Evolutionary conservation across 2,329 filamentous ascomycete genomes (phyloP).

Genomic region (Myriosclerotinia duriaeana): DNA sequence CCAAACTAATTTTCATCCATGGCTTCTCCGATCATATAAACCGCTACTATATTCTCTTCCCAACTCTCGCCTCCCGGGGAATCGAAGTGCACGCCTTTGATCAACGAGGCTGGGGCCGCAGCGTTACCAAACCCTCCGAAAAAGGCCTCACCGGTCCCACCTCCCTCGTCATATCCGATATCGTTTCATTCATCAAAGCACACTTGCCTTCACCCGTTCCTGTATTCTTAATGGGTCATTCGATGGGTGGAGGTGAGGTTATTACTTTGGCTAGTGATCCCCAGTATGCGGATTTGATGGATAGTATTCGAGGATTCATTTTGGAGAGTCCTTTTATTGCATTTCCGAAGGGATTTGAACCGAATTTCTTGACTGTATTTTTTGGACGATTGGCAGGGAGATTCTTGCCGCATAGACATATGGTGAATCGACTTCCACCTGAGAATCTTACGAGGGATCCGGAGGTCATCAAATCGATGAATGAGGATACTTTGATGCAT

Average conservation of each 20-base stretch:
- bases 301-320: constrained; percentile 69
- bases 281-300: constrained; percentile 54
- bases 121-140: constrained; percentile 59
- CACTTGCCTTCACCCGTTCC: constrained; percentile 57
- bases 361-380: constrained; percentile 61
- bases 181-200: constrained; percentile 69
- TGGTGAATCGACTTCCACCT: constrained; percentile 59
- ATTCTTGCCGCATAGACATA: constrained; percentile 65
- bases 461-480: constrained; percentile 58
- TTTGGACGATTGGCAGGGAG: constrained; percentile 66
- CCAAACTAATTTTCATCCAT: constrained; percentile 79
- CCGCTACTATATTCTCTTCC: constrained; percentile 74
- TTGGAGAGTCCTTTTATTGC: constrained; percentile 77
- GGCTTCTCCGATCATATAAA: constrained; percentile 86
- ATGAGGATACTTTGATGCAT: constrained; percentile 71
- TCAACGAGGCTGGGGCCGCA: constrained; percentile 85
- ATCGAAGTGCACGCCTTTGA: constrained; percentile 79
- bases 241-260: constrained; percentile 82
- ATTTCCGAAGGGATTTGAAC: constrained; percentile 64
- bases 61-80: constrained; percentile 64
- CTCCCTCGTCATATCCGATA: constrained; percentile 68
- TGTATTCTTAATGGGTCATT: constrained; percentile 84
- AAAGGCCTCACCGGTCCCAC: constrained; percentile 75
- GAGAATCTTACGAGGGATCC: constrained; percentile 67
- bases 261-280: constrained; percentile 58